Evolutionary conservation across 2,329 filamentous ascomycete genomes (phyloP).

Genomic region (Alternaria atra): DNA sequence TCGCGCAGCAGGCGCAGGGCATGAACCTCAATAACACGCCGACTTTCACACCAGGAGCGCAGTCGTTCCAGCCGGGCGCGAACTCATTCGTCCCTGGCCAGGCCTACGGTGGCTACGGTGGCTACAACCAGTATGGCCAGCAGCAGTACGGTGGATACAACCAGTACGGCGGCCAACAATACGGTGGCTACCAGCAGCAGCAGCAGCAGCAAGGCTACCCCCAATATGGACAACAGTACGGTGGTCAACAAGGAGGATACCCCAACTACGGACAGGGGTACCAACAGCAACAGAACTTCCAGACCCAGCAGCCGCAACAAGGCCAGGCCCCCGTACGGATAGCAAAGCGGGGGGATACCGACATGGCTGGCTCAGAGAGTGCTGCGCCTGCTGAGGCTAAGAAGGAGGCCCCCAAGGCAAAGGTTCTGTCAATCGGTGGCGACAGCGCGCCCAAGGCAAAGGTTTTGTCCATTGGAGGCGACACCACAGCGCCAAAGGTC

Average conservation of each 20-base stretch:
- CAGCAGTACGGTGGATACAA: slow-evolving; percentile 63
- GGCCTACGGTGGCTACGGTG: slow-evolving; percentile 62
- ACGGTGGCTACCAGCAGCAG: slow-evolving; percentile 55
- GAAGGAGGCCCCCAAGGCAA: slow-evolving; percentile 62
- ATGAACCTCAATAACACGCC: slow-evolving; percentile 43
- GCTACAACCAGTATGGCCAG: slow-evolving; percentile 65
- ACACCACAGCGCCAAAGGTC: slow-evolving; percentile 63
- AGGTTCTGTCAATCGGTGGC: slow-evolving; percentile 71
- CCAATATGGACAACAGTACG: slow-evolving; percentile 56
- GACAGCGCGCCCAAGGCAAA: slow-evolving; percentile 66
- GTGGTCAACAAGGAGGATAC: slow-evolving; percentile 44
- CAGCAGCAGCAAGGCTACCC: slow-evolving; percentile 54
- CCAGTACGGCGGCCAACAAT: slow-evolving; percentile 59
- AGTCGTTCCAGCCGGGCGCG: slow-evolving; percentile 17
- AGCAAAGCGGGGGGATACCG: slow-evolving; percentile 66
- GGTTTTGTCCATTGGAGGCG: slow-evolving; percentile 67
- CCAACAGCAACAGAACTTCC: slow-evolving; percentile 46
- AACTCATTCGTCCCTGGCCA: slow-evolving; percentile 17
- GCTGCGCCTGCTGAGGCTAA: slow-evolving; percentile 52
- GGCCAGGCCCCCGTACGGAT: slow-evolving; percentile 66
- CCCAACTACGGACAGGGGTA: slow-evolving; percentile 16
- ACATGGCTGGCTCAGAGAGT: slow-evolving; percentile 59
- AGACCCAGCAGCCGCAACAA: slow-evolving; percentile 54
- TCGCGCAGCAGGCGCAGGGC: slow-evolving; percentile 70
- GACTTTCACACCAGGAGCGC: slow-evolving; percentile 25